A percentile compares a stretch with the other conserved stretches of the same genome.
phyloP scores from a whole-genome alignment of 2,329 filamentous ascomycete species.

The Onygena corvina region DNA sequence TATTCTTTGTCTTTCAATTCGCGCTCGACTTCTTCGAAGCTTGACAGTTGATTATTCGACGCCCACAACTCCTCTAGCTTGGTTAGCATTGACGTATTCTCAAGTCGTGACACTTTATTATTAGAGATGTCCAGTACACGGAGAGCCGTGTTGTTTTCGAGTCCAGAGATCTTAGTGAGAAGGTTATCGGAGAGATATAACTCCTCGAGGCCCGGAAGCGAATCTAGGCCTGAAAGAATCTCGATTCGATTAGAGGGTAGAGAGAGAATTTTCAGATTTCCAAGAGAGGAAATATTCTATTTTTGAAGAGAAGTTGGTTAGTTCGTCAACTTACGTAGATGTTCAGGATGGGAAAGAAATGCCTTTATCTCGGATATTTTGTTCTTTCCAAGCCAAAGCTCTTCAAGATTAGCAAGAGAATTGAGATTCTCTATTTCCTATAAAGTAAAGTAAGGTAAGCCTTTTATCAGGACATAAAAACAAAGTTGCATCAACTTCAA shows the following conservation, averaged over 20 bases:
- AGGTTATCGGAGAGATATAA: slow-evolving; percentile 93
- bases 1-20: slow-evolving; percentile 66
- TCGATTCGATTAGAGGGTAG: slow-evolving; percentile 92
- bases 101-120: slow-evolving; percentile 66
- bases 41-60: slow-evolving; percentile 68
- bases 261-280: slow-evolving; percentile 73
- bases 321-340: neutral
- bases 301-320: neutral
- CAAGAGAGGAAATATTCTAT: slow-evolving; percentile 56
- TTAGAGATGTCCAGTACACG: slow-evolving; percentile 78
- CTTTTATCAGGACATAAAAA: neutral
- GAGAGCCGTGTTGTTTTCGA: slow-evolving; percentile 56
- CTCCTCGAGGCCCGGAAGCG: slow-evolving; percentile 68
- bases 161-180: slow-evolving; percentile 62
- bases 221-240: slow-evolving; percentile 61
- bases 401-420: slow-evolving; percentile 61
- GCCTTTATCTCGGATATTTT: slow-evolving; percentile 76
- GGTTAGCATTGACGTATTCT: slow-evolving; percentile 55
- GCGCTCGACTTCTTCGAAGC: slow-evolving; percentile 69
- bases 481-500: neutral
- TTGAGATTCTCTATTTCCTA: slow-evolving; percentile 75
- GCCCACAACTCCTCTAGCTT: slow-evolving; percentile 89
- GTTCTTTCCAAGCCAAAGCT: slow-evolving; percentile 93
- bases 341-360: slow-evolving; percentile 1
- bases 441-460: slow-evolving; percentile 9